These are phyloP conservation scores for Juncus effusus DNA, from an alignment of 176 grass and related monocot genomes.

Conservation along the genomic window DNA sequence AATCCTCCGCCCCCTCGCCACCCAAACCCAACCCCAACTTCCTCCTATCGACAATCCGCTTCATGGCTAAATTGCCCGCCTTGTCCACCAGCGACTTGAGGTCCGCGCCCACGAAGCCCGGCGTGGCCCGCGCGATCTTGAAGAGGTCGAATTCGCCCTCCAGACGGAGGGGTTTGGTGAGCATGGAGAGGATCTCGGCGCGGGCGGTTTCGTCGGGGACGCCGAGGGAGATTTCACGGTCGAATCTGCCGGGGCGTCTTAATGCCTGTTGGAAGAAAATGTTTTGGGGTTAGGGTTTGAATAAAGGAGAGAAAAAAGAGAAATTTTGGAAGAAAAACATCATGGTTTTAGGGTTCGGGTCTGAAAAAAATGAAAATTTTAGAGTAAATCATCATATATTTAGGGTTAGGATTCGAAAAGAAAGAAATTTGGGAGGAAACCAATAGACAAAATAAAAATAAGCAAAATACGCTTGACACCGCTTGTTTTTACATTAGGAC, in stretches of 20 bases:
- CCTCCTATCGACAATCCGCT: constrained; percentile 71
- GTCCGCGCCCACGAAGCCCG: constrained; percentile 96
- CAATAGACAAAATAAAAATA: no score
- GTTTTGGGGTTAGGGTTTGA: no score
- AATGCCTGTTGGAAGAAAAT: constrained; percentile 41
- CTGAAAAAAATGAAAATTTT: no score
- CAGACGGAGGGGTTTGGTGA: constrained; percentile 60
- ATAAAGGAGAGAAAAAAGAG: no score
- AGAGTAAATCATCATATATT: no score
- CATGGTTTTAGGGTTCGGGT: no score
- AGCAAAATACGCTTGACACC: no score
- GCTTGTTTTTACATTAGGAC: no score
- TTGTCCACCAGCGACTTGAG: constrained; percentile 78
- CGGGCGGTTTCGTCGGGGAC: constrained; percentile 87
- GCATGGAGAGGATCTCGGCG: constrained; percentile 65
- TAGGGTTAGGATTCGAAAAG: no score
- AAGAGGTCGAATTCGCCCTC: constrained; percentile 76
- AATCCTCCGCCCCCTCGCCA: constrained; percentile 38
- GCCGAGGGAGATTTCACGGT: constrained; percentile 75
- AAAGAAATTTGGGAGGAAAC: no score
- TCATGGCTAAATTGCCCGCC: constrained; percentile 96
- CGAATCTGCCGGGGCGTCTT: constrained; percentile 85
- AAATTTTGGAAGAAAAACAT: no score
- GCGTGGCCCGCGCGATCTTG: constrained; percentile 81
- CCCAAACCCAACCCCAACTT: constrained; percentile 31